Percentiles rank a stretch among this genome's conserved stretches.
Conservation (phyloP, 2,329 filamentous ascomycete species). For the Arthrinium phaeospermum region DNA sequence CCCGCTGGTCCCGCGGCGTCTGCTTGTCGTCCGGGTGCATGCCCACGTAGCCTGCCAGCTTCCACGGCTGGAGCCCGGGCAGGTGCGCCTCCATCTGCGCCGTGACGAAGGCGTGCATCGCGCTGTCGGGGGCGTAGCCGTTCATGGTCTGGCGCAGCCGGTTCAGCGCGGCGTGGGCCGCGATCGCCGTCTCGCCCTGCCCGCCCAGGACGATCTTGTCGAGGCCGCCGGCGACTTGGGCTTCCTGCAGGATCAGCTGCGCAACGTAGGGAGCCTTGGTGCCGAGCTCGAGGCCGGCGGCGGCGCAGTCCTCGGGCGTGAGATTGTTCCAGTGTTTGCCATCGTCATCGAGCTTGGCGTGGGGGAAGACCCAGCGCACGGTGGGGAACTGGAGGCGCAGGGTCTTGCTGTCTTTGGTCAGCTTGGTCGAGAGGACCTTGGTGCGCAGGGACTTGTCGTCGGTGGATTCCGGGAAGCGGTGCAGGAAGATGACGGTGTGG, state of each 20-base stretch:
- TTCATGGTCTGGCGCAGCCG: conserved; percentile 24
- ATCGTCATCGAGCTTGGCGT: conserved; percentile 24
- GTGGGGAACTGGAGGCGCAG: conserved; percentile 26
- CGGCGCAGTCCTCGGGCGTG: conserved; percentile 22
- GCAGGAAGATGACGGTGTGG: conserved; percentile 31
- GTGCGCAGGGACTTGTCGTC: conserved; percentile 23
- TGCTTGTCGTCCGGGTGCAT: conserved; percentile 27
- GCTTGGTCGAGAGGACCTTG: conserved; percentile 28
- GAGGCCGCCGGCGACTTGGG: conserved; percentile 24
- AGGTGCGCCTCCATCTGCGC: neutral
- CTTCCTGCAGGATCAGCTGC: conserved; percentile 29
- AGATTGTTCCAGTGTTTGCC: conserved; percentile 23
- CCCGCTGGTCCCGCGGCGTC: conserved; percentile 27
- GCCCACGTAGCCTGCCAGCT: conserved; percentile 28
- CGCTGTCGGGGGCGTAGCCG: neutral
- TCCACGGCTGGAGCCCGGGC: conserved; percentile 12
- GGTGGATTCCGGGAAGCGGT: conserved; percentile 25
- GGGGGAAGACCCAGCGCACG: conserved; percentile 29
- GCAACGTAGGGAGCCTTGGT: conserved; percentile 27
- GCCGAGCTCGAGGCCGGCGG: conserved; percentile 19
- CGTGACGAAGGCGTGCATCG: conserved; percentile 18
- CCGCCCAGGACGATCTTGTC: conserved; percentile 29
- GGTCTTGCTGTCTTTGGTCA: conserved; percentile 24
- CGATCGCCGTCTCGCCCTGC: conserved; percentile 30
- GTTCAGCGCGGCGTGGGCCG: conserved; percentile 29